Percentiles rank a stretch among this genome's conserved stretches.
Evolutionary conservation across 148 eudicot species (phyloP).

Genomic region (Amaranthus palmeri): DNA sequence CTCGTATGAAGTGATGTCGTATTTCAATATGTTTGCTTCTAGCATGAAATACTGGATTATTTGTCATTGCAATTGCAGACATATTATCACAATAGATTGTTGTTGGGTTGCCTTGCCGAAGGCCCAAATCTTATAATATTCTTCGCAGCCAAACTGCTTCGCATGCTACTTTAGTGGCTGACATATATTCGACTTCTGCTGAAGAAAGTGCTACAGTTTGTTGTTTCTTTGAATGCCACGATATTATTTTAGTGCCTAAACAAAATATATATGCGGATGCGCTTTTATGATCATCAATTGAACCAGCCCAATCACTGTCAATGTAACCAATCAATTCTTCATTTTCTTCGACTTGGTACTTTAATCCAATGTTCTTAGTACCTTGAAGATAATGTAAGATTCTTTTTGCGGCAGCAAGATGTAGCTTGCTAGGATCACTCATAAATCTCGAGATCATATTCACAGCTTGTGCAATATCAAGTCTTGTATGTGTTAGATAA

Average conservation of each 20-base stretch:
- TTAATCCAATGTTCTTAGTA: background rate
- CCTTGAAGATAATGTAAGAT: conserved; percentile 1
- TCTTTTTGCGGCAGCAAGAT: background rate
- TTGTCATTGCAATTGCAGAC: background rate
- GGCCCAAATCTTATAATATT: background rate
- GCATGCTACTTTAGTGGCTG: background rate
- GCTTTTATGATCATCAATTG: background rate
- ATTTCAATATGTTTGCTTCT: background rate
- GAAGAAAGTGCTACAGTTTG: background rate
- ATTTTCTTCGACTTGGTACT: background rate
- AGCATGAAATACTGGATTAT: background rate
- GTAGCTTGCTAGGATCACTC: background rate
- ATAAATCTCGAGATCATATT: background rate
- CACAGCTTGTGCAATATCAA: background rate
- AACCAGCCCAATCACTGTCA: background rate
- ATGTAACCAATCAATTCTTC: background rate
- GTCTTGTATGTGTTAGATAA: background rate
- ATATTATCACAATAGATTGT: background rate
- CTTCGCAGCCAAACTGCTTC: background rate
- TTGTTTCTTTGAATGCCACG: background rate
- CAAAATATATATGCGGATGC: background rate
- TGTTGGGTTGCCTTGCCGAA: background rate
- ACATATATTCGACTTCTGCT: conserved; percentile 1
- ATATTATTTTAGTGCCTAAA: background rate
- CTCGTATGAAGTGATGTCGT: background rate